Evolutionary conservation across 2,329 filamentous ascomycete species (phyloP), one percentile per base, ranked within the genome.

Genomic region (Aspergillaceae sp.): DNA sequence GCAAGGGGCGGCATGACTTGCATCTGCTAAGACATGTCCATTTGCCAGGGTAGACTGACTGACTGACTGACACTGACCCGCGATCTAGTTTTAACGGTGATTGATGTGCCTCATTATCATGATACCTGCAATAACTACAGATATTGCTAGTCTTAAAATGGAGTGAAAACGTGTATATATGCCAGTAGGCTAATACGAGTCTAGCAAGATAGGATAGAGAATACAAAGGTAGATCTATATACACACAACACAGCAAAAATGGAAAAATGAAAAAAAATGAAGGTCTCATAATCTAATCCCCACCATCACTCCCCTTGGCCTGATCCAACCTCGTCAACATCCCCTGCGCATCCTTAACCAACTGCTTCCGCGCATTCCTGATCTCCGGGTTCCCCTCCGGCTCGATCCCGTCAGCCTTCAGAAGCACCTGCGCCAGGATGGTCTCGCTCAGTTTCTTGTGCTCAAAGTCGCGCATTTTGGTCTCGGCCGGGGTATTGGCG

Each of bases 321-420:
- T 56, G 53, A 52, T 74, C 71, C 47, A 74, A 48, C 41, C 55
- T 55, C 40, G 56, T 62, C 43, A 72, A 56, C n/a, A 60, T 52
- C 11, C 51, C 56, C 52, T 74, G 68, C 7, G 68, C 64, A 48
- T 72, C 67, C 44, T 60, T 66, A 37, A 74, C 65, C 34, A 74
- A 56, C 5, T 61, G 63, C 48, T 63, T 70, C 53, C 62, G 63
- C 52, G 82, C 79, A 38, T 73, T 61, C 6, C 73, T 68, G 43
- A 76, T 62, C 4, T 82, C 74, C 50, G 81, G 78, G 4, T 75
- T 64, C 63, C 86, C 82, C 56, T 94, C 87, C 3, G 73, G 71
- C 53, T 92, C 84, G 8, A 96, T 70, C 5, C 86, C 79, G 56
- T 90, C 84, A 4, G 94, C 65, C 75, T 72, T 72, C 47, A 74